phyloP scores from a whole-genome alignment of 495 filamentous ascomycete genomes.

The Pseudoneurospora amorphoporcata region DNA sequence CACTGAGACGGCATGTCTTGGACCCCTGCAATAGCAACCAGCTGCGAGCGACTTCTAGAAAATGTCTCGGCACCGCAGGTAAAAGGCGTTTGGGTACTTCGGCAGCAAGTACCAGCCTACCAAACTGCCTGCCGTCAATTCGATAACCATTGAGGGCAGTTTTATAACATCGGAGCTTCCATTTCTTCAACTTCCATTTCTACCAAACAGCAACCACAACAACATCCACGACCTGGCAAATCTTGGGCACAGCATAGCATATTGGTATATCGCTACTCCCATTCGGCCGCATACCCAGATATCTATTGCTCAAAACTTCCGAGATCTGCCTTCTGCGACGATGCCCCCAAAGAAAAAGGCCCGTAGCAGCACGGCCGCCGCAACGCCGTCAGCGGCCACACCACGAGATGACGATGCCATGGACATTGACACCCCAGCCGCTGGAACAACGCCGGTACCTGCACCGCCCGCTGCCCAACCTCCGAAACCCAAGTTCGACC shows the following conservation, averaged over 20 bases:
- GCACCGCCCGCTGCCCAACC: constrained; percentile 18
- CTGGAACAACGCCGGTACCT: constrained; percentile 32
- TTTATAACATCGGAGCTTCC: not conserved
- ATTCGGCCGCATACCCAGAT: not conserved
- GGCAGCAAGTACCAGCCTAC: not conserved
- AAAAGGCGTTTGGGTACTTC: not conserved
- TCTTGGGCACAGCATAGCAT: not conserved
- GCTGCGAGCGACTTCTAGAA: not conserved
- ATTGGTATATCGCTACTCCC: not conserved
- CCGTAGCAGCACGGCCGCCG: constrained; percentile 28
- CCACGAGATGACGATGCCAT: constrained; percentile 42
- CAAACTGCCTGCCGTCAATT: not conserved
- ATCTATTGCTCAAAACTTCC: not conserved
- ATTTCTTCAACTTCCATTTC: not conserved
- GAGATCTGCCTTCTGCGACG: not conserved
- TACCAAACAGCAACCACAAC: not conserved
- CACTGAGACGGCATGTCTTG: not conserved
- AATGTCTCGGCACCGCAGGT: not conserved
- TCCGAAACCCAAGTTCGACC: constrained; percentile 13
- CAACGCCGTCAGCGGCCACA: constrained; percentile 25
- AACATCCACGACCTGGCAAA: not conserved
- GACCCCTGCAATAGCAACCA: not conserved
- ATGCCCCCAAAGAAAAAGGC: constrained; percentile 73
- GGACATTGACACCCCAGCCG: constrained; percentile 39
- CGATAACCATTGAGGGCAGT: not conserved